Evolutionary conservation across 2,329 filamentous ascomycete species (phyloP).

Genomic region (Rutstroemia sp.): DNA sequence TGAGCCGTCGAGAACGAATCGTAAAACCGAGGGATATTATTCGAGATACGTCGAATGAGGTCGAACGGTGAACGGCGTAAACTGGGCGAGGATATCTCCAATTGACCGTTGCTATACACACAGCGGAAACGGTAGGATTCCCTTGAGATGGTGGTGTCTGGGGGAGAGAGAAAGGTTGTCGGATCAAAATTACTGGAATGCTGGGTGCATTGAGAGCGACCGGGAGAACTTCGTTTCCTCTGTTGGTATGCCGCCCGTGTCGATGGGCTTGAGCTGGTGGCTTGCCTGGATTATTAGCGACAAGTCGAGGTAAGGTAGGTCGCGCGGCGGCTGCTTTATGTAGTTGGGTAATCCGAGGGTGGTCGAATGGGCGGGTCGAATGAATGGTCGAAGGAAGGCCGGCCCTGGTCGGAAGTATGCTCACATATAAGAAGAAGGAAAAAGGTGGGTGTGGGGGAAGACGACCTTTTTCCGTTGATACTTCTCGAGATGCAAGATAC

Average conservation of each 20-base stretch:
- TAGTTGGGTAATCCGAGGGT: neutral
- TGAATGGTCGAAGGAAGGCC: neutral
- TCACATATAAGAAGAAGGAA: neutral
- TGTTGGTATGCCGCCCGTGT: neutral
- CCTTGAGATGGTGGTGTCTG: neutral
- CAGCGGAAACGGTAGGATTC: neutral
- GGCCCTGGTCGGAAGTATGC: slow-evolving; percentile 1
- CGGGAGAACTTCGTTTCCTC: neutral
- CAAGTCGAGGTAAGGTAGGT: neutral
- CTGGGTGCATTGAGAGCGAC: slow-evolving; percentile 5
- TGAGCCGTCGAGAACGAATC: neutral
- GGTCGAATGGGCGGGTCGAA: neutral
- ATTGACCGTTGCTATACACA: slow-evolving; percentile 7
- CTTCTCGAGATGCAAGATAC: neutral
- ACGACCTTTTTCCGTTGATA: neutral
- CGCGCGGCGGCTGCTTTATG: neutral
- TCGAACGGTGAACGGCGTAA: too few species aligned
- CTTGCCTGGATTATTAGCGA: neutral
- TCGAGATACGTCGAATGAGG: neutral
- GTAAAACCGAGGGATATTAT: neutral
- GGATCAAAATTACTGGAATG: slow-evolving; percentile 6
- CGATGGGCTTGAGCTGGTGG: neutral
- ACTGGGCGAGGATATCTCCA: neutral
- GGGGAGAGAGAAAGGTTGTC: slow-evolving; percentile 1
- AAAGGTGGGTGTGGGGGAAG: neutral